Base-by-base conservation (phyloP, 2,329 filamentous ascomycete species). In the Tolypocladium cylindrosporum region DNA sequence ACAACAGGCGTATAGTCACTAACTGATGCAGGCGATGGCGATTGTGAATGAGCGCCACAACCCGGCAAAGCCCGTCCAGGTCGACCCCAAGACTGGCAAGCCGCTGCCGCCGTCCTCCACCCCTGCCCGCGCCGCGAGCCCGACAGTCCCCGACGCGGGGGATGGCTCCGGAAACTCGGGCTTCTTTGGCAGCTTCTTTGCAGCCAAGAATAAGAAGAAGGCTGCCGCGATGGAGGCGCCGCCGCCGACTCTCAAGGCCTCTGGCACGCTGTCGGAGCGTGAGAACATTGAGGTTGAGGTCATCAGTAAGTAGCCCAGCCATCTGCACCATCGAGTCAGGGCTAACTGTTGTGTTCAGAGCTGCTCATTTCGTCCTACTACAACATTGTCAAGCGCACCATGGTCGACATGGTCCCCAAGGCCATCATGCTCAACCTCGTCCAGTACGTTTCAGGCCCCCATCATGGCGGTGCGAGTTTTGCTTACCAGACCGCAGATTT, bases 201-300 rank as follows among this genome's bases (percentile, higher is more conserved):
- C 94, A 13, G 92, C 90, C 70, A 99, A 97, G 84, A 99, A 97
- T 79, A 99, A 97, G 86, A 99, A 99, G 84, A 97, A 97, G 87
- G 95, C 96, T 77, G 94, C 94, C n/a, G 92, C 93, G 54, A 99
- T 99, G 94, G 94, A 99, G 72, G 81, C 94, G 16, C 94, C 94
- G 43, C 94, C 94, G 61, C 85, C 94, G 37, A 93, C 86, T 48
- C 84, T 99, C 59, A 99, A 97, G 79, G 94, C 94, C 40, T 96
- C 91, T 3, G 93, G 94, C 48, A 96, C 88, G 34, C 79, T 99
- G 43, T 96, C 90, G 6, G 94, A 99, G 76, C 91, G 94, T 61
- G 94, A 99, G 73, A 87, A 86, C 60, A 90, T 96, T 63, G 94
- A 99, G 74, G 94, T 99, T 53, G 94, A 99, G 76, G 92, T 99